Evolutionary conservation across 2,329 filamentous ascomycete species (phyloP), one percentile per base, ranked within the genome.

Genomic region (Xylaria polymorpha): DNA sequence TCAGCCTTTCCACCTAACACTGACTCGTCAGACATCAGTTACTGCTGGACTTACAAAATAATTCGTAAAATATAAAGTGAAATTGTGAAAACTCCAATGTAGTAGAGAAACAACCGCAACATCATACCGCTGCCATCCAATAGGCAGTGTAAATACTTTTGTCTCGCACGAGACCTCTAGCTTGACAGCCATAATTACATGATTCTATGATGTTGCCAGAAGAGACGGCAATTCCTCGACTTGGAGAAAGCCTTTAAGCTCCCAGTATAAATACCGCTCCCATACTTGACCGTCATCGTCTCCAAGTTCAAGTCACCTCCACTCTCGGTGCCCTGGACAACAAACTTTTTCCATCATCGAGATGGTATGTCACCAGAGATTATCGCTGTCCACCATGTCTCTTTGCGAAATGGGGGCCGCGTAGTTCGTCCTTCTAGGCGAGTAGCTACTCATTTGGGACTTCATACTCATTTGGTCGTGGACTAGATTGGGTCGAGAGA

Each of bases 331-430:
- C 22, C 22, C 22, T 10, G 4, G 20, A 22, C 22, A 50, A 15
- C 12, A 25, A 50, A 25, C 15, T 2, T 6, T 53, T 22, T n/a
- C 51, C 12, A 22, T 39, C n/a, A 12, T 22, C n/a, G 41, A 37
- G 15, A 22, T 32, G 25, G 15, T 35, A 41, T 43, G 48, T 77
- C 62, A 79, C 77, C 77, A 79, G 41, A 79, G 66, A 58, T 75
- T 64, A 3, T 79, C 75, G 37, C 70, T 73, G n/a, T 78, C 73
- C 2, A 79, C 77, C 74, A 79, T 72, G 20, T 66, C 72, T 51
- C 63, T 75, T 29, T 68, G 71, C 10, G 64, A 63, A 58, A 63
- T 37, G 5, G 71, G 43, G 9, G 67, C 60, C 29, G 61, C 48
- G 51, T 72, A 68, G 14, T 65, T 67, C 18, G 29, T 3, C 20